These are phyloP conservation scores for Triticum monococcum DNA, from an alignment of 176 grass and related monocot genomes.

Conservation along the genomic window DNA sequence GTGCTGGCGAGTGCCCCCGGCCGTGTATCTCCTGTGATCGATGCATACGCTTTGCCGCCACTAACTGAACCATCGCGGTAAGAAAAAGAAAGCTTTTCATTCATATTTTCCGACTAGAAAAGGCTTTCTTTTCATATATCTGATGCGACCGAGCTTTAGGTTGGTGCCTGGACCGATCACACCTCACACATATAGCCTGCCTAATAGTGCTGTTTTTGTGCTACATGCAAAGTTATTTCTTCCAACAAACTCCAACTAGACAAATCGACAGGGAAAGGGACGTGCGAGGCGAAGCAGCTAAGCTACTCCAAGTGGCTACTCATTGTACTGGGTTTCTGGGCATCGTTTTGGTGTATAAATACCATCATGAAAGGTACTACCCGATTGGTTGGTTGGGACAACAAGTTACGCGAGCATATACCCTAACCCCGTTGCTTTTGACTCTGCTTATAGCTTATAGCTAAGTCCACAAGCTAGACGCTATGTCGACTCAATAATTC, in stretches of 20 bases:
- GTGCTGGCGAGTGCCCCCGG: not conserved
- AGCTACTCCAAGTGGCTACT: too few species aligned
- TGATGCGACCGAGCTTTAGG: conserved; percentile 4
- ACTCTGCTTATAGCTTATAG: not conserved
- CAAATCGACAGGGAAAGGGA: conserved; percentile 29
- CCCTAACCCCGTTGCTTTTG: not conserved
- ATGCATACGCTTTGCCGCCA: conserved; percentile 1
- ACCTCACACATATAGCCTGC: not conserved
- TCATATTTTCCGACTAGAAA: not conserved
- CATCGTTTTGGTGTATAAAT: conserved; percentile 2
- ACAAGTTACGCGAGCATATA: conserved; percentile 28
- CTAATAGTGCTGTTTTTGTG: not conserved
- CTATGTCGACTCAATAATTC: not conserved
- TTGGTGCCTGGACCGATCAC: conserved; percentile 10
- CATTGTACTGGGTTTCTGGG: not conserved
- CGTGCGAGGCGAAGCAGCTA: not conserved
- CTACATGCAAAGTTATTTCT: not conserved
- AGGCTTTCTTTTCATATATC: not conserved
- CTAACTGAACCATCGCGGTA: not conserved
- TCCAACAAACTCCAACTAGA: not conserved
- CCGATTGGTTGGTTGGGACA: conserved; percentile 3
- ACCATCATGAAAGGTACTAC: not conserved
- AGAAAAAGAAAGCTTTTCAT: not conserved
- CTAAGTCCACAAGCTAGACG: not conserved
- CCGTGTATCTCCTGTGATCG: not conserved